A percentile compares a stretch with the other conserved stretches of the same genome.
phyloP scores from a whole-genome alignment of 2,329 filamentous ascomycete species.

The Colletotrichum tabaci region DNA sequence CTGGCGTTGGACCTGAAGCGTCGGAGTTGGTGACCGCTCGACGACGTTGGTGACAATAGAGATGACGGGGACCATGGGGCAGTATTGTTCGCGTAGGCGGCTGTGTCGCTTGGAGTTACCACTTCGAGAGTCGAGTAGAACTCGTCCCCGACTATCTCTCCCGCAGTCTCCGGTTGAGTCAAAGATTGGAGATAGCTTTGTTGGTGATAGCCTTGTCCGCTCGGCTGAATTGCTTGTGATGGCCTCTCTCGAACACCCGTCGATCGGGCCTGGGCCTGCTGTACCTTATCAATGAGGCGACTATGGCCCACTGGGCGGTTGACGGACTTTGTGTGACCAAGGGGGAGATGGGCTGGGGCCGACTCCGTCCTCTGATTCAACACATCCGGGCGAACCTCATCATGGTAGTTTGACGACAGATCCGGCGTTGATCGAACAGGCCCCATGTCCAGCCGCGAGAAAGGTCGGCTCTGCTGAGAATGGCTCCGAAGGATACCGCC shows the following conservation, averaged over 20 bases:
- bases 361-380: background rate
- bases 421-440: background rate
- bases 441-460: background rate
- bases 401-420: background rate
- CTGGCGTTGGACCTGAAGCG: background rate
- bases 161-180: background rate
- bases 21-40: background rate
- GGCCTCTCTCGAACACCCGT: background rate
- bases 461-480: background rate
- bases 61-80: slow-evolving; percentile 1
- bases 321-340: background rate
- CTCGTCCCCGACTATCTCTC: background rate
- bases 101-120: background rate
- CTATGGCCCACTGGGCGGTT: slow-evolving; percentile 7
- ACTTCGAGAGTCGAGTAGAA: slow-evolving; percentile 11
- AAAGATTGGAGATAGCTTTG: background rate
- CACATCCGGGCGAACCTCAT: background rate
- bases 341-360: background rate
- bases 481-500: background rate
- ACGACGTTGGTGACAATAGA: background rate
- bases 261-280: slow-evolving; percentile 1
- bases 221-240: background rate
- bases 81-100: too few species aligned
- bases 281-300: background rate
- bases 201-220: background rate